A percentile compares a stretch with the other conserved stretches of the same genome.
These are phyloP conservation scores for Cladosporium sp. DNA, from an alignment of 2,329 filamentous ascomycete species.

Conservation along the genomic window DNA sequence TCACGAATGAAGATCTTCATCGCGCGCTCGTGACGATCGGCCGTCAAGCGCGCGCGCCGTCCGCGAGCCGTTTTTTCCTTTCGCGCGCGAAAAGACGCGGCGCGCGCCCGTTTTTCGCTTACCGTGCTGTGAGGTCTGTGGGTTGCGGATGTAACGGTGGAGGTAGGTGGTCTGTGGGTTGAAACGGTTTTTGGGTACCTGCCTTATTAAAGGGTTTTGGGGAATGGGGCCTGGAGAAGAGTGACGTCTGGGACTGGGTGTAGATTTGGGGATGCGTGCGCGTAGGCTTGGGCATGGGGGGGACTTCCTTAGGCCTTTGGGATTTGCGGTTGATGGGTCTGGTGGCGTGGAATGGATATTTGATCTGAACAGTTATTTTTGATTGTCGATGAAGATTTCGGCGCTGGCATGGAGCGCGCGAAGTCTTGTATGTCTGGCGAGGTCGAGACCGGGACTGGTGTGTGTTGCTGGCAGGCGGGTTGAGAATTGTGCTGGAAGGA, in stretches of 20 bases:
- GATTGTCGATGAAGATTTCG: conserved; percentile 4
- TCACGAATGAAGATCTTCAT: background rate
- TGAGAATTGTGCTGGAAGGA: background rate
- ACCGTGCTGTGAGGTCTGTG: no score
- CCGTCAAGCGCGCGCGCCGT: no score
- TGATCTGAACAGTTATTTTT: background rate
- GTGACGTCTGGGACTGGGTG: background rate
- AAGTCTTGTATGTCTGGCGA: background rate
- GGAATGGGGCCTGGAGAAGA: background rate
- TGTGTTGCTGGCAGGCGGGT: background rate
- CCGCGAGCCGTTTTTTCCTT: no score
- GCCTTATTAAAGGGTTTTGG: no score
- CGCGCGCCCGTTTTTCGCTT: no score
- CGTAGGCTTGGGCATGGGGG: background rate
- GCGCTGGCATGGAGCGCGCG: conserved; percentile 2
- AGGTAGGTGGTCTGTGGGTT: no score
- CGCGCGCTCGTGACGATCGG: background rate
- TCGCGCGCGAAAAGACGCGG: no score
- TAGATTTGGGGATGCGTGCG: background rate
- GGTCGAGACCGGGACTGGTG: background rate
- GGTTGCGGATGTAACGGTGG: no score
- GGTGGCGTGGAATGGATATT: no score
- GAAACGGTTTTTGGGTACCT: no score
- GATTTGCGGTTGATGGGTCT: no score
- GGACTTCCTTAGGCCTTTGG: no score